Percentiles rank a stretch among this genome's conserved stretches.
phyloP scores from a whole-genome alignment of 2,329 filamentous ascomycete genomes.

The Sclerotinia sclerotiorum region DNA sequence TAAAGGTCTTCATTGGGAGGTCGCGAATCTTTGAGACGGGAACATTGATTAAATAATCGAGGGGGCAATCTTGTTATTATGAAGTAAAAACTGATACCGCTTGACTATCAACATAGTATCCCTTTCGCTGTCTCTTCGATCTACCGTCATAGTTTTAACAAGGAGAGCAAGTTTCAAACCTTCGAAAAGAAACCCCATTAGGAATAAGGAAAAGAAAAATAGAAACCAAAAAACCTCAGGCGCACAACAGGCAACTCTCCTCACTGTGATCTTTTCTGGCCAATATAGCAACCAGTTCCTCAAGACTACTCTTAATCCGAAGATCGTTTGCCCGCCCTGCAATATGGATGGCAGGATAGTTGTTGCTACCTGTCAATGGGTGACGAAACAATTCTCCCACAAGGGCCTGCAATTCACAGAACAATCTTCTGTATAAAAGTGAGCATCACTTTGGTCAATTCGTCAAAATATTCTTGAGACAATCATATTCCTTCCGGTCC shows the following conservation, averaged over 20 bases:
- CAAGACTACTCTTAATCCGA: neutral
- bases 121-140: neutral
- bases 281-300: neutral
- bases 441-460: too few relatives aligned
- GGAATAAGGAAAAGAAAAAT: neutral
- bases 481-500: neutral
- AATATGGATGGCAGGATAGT: too few relatives aligned
- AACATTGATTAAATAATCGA: neutral
- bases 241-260: neutral
- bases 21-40: neutral
- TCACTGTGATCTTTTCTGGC: neutral
- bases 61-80: neutral
- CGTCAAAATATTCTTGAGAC: rapidly evolving
- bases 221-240: neutral
- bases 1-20: too few relatives aligned
- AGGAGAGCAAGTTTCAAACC: too few relatives aligned
- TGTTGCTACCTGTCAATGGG: too few relatives aligned
- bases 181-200: too few relatives aligned
- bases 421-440: neutral
- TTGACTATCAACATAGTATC: neutral
- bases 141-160: neutral
- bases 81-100: neutral
- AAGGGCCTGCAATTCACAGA: neutral
- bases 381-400: neutral
- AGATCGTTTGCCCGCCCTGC: neutral